Evolutionary conservation across 345 rosid genomes (phyloP), one percentile per base, ranked within the genome.

Genomic region (Lepidium didymum): DNA sequence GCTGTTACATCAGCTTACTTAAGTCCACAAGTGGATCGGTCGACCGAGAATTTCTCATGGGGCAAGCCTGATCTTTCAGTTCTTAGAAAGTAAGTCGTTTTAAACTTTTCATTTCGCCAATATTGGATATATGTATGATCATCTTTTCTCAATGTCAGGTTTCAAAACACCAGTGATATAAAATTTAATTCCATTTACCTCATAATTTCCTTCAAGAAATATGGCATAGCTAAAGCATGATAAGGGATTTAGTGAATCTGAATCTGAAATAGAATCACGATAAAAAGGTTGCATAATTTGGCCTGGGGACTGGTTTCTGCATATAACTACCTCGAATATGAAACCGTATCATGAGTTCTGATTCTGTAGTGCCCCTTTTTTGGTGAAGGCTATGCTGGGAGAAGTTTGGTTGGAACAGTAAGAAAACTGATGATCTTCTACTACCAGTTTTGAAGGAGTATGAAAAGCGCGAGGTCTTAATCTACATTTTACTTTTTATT

Each of bases 371-470:
- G 1, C 25, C 6, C 14, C 40, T 68, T 23, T 56, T n/a, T 18
- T 43, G 36, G 18, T 75, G 59, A 86, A 94, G 99, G 78, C 66
- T 91, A 71, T 91, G 99, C 82, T 89, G 92, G 92, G 99, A 94
- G 58, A 91, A 86, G 74, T 87, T 94, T 83, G 96, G 86, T 11
- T 94, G 97, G 99, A 83, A 75, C 69, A 40, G 87, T 56, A 86
- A 84, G 70, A 94, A 94, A 77, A 82, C 89, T 19, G 92, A 91
- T 68, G 96, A 90, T 69, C 75, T 94, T 70, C 82, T 91, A 18
- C 47, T 84, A 65, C 99, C 95, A 38, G 99, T 94, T 77, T 75
- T 94, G 78, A 91, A 87, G 71, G 97, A 94, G 80, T 94, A 86
- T 36, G 82, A 87, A 64, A 94, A 91, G 70, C 92, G 80, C 5